A percentile compares a stretch with the other conserved stretches of the same genome.
Evolutionary conservation across 2,329 filamentous ascomycete genomes (phyloP).

Genomic region (Pyricularia pennisetigena): DNA sequence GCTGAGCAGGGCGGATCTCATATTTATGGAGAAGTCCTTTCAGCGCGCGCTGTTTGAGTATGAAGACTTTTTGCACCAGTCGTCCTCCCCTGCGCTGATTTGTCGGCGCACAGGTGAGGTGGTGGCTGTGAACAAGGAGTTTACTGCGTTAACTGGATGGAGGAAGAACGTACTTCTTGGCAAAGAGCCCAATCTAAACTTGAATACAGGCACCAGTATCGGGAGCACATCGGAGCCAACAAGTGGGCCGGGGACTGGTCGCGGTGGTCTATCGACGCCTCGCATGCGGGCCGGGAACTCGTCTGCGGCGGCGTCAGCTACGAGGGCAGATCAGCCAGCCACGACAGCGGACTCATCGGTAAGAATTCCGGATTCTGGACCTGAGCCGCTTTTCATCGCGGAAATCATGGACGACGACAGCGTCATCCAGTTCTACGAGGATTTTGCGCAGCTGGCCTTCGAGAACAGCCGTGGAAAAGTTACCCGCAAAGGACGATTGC

Average conservation of each 20-base stretch:
- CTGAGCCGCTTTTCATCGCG: conserved; percentile 78
- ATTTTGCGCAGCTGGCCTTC: conserved; percentile 88
- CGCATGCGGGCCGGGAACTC: conserved; percentile 32
- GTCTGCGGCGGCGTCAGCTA: not conserved
- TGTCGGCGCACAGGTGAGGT: conserved; percentile 89
- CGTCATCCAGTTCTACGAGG: conserved; percentile 90
- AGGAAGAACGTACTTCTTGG: conserved; percentile 81
- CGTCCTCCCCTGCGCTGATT: conserved; percentile 83
- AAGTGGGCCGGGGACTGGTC: conserved; percentile 28
- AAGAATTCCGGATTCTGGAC: conserved; percentile 29
- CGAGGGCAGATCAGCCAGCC: conserved; percentile 8
- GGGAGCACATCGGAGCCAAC: conserved; percentile 11
- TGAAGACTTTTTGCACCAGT: conserved; percentile 82
- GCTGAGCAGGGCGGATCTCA: conserved; percentile 77
- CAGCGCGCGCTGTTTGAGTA: conserved; percentile 89
- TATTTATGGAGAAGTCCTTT: conserved; percentile 97
- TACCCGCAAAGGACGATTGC: conserved; percentile 71
- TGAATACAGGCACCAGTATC: conserved; percentile 53
- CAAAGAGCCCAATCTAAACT: conserved; percentile 77
- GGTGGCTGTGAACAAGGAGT: conserved; percentile 93
- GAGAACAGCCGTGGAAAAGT: conserved; percentile 82
- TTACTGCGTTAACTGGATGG: conserved; percentile 93
- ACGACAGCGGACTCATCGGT: conserved; percentile 18
- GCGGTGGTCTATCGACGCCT: conserved; percentile 39
- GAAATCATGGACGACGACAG: conserved; percentile 90